Conservation (phyloP, 345 rosid genomes). For the Murraya paniculata region DNA sequence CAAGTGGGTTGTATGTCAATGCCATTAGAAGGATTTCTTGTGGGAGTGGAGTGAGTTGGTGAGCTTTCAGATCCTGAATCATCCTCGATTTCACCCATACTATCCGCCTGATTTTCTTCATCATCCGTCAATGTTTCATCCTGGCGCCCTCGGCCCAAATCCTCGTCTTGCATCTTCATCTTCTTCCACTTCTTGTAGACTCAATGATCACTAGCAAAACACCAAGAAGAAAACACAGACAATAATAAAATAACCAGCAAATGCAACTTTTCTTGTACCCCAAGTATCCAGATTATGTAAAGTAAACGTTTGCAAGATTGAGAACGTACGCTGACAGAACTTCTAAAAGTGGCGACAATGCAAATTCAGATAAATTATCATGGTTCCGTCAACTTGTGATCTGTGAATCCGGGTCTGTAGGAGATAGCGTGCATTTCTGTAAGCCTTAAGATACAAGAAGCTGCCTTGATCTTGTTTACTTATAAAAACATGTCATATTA, state of each 20-base stretch:
- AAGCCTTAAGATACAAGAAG: background rate
- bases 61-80: slow-evolving; percentile 37
- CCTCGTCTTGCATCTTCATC: slow-evolving; percentile 67
- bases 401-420: background rate
- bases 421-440: slow-evolving; percentile 8
- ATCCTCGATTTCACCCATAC: slow-evolving; percentile 34
- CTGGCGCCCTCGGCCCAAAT: slow-evolving; percentile 55
- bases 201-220: background rate
- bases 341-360: background rate
- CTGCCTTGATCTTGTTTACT: background rate
- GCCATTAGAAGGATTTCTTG: slow-evolving; percentile 18
- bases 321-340: background rate
- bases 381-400: slow-evolving; percentile 6
- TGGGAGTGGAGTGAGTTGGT: background rate
- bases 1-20: slow-evolving; percentile 28
- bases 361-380: background rate
- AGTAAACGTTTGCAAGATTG: background rate
- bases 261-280: background rate
- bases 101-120: slow-evolving; percentile 69
- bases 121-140: slow-evolving; percentile 74
- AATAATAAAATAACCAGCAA: background rate
- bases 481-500: background rate
- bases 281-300: background rate
- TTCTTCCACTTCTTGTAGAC: slow-evolving; percentile 8
- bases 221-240: background rate